Base-by-base conservation (phyloP, 106 monocot genomes). In the Phalaenopsis equestris region DNA sequence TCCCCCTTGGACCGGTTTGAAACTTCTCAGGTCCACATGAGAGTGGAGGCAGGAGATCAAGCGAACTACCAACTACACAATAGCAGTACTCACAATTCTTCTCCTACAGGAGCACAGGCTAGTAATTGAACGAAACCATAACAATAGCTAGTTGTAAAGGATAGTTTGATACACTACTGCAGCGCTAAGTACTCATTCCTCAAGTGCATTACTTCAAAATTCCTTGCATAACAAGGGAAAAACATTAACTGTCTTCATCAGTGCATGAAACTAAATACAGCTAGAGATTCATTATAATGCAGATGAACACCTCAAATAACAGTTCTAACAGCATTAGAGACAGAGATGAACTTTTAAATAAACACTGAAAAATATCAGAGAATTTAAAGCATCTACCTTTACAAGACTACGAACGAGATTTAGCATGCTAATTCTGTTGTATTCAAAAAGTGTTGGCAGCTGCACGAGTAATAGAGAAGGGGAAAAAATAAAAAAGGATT, bases 351-450 rank as follows among this genome's bases (percentile, higher is more conserved):
- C 3, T 76, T 24, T 48, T 39, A 17, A 76, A 77, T 48, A 80
- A 15, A 41, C 42, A 23, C 15, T 37, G 61, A 55, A 41, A 0
- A 24, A 78, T 24, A 41, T 16, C 10, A 78, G 67, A 78, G 55
- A 56, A 18, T 56, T 39, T 16, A 9, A 76, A 55, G 8, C 14
- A 74, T 56, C 83, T 90, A 94, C 98, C 94, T 89, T 94, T n/a
- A 87, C 83, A 83, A 94, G 82, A 86, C 90, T 91, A 37, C 91
- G 92, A 86, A 91, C 85, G 74, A 99, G 90, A 90, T 91, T 90
- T 56, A 99, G 78, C 98, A 99, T 94, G 82, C 98, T 99, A 83
- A 80, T 81, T 84, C 83, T 92, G 81, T 99, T 99, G 82, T 92
- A 79, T 56, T 87, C 89, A 87, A 92, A 99, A 41, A 99, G 86